Evolutionary conservation across 2,329 filamentous ascomycete species (phyloP).

Genomic region (Venturia effusa): DNA sequence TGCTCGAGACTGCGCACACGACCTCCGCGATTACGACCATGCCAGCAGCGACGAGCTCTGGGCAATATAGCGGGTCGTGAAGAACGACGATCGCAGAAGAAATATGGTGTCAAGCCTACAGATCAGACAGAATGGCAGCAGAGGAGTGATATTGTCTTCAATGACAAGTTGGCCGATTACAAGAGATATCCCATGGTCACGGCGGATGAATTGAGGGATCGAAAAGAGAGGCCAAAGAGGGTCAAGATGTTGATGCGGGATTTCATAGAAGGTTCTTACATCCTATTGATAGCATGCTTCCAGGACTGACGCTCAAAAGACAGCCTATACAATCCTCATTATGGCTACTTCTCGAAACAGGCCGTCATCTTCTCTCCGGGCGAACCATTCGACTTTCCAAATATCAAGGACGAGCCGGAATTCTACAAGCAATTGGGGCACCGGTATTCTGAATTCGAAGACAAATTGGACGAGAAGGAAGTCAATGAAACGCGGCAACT

Average conservation of each 20-base stretch:
- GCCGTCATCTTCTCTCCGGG: constrained; percentile 92
- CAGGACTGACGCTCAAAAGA: constrained; percentile 40
- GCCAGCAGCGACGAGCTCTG: constrained; percentile 6
- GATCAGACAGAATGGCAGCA: constrained; percentile 79
- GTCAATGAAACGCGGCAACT: constrained; percentile 73
- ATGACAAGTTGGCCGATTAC: constrained; percentile 72
- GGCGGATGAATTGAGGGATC: constrained; percentile 60
- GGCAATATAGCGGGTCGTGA: neutral
- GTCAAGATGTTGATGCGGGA: constrained; percentile 97
- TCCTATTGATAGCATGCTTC: neutral
- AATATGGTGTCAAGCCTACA: constrained; percentile 21
- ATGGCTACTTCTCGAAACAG: constrained; percentile 94
- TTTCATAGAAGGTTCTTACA: constrained; percentile 82
- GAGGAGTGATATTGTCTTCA: constrained; percentile 60
- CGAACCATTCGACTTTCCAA: constrained; percentile 79
- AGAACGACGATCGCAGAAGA: constrained; percentile 8
- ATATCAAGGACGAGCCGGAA: constrained; percentile 70
- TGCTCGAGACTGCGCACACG: constrained; percentile 44
- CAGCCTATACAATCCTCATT: constrained; percentile 86
- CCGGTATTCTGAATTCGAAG: constrained; percentile 84
- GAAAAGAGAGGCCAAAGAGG: constrained; percentile 65
- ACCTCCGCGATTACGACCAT: constrained; percentile 21
- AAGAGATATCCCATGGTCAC: constrained; percentile 75
- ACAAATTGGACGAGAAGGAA: constrained; percentile 63
- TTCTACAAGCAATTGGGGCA: constrained; percentile 69